These are phyloP conservation scores for Plasmodium gallinaceum DNA, from an alignment of 169 alveolate genomes.

Conservation along the genomic window DNA sequence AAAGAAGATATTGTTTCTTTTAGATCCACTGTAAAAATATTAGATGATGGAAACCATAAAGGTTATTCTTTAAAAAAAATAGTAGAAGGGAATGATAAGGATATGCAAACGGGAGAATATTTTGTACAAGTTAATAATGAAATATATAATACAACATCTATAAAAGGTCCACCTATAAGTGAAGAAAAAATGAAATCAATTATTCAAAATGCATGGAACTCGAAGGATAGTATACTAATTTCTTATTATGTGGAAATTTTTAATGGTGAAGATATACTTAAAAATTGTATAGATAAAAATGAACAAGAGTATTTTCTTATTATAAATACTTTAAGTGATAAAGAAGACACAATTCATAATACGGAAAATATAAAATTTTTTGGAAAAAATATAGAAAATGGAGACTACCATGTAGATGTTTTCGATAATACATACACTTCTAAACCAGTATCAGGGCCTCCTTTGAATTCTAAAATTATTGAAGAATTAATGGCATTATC, in stretches of 20 bases:
- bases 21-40: not conserved
- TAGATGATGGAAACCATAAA: slow-evolving; percentile 17
- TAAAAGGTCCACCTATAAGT: slow-evolving; percentile 6
- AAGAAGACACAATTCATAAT: not conserved
- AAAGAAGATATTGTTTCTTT: not conserved
- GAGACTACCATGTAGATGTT: slow-evolving; percentile 12
- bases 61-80: slow-evolving; percentile 7
- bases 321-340: slow-evolving; percentile 2
- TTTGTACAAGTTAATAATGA: slow-evolving; percentile 21
- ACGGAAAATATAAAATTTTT: slow-evolving; percentile 8
- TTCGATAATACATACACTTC: slow-evolving; percentile 11
- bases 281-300: not conserved
- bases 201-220: slow-evolving; percentile 23
- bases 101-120: slow-evolving; percentile 3
- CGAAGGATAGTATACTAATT: not conserved
- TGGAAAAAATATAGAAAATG: slow-evolving; percentile 9
- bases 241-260: slow-evolving; percentile 3
- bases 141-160: not conserved
- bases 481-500: slow-evolving; percentile 12
- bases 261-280: not conserved
- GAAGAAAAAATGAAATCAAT: not conserved
- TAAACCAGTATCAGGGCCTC: slow-evolving; percentile 1
- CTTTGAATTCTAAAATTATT: slow-evolving; percentile 10
- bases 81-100: slow-evolving; percentile 6
- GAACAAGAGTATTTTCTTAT: slow-evolving; percentile 15